phyloP scores from a whole-genome alignment of 2,329 filamentous ascomycete species.

The Alternaria arborescens region DNA sequence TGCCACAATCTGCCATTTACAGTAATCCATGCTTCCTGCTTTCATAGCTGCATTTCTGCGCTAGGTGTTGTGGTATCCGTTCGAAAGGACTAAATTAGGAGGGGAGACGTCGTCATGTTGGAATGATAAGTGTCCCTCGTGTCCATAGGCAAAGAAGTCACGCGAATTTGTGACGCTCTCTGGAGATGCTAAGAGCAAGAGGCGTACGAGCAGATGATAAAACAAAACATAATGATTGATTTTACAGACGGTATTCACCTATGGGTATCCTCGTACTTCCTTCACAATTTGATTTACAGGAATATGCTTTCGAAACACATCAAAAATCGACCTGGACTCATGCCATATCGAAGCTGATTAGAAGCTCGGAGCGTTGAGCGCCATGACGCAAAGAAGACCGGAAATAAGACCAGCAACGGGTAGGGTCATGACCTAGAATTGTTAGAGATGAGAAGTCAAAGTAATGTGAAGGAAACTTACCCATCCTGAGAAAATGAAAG shows the following conservation, averaged over 20 bases:
- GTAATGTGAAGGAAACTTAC: background rate
- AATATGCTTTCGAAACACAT: background rate
- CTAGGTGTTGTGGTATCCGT: background rate
- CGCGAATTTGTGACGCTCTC: too few relatives aligned
- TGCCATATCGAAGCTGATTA: conserved; percentile 1
- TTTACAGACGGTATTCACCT: background rate
- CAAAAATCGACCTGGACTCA: background rate
- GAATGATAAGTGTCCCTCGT: too few relatives aligned
- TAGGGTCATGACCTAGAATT: conserved; percentile 54
- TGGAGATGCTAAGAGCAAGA: too few relatives aligned
- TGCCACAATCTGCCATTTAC: background rate
- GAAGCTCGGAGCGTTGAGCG: conserved; percentile 54
- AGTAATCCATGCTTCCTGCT: background rate
- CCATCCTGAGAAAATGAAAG: conserved; percentile 47
- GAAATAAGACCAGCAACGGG: conserved; percentile 53
- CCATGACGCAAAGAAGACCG: conserved; percentile 53
- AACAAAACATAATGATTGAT: background rate
- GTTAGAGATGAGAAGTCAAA: background rate
- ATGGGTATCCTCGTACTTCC: background rate
- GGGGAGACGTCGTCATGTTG: background rate
- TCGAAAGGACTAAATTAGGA: too few relatives aligned
- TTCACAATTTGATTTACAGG: background rate
- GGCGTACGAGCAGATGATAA: too few relatives aligned
- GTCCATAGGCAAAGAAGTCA: too few relatives aligned
- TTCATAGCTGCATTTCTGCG: background rate